Percentiles rank a stretch among this genome's conserved stretches.
These are phyloP conservation scores for Asparagopsis taxiformis DNA, from an alignment of 31 red algal species.

Conservation along the genomic window DNA sequence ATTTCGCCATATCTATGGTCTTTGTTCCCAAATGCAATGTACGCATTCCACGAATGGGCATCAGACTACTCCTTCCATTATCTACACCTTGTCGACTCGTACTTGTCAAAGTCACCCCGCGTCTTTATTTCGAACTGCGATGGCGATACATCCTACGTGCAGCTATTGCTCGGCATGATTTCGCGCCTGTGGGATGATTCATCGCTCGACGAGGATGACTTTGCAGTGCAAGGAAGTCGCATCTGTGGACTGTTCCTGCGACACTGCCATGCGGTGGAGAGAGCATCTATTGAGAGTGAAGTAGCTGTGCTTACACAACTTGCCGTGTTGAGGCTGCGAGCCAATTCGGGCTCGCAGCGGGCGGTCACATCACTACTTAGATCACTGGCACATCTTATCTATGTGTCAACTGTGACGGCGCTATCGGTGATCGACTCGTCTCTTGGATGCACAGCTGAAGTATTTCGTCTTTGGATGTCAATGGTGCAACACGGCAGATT, in stretches of 20 bases:
- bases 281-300: constrained; percentile 18
- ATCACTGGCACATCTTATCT: constrained; percentile 11
- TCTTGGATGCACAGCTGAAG: constrained; percentile 10
- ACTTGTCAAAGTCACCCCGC: constrained; percentile 12
- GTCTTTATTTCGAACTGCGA: neutral
- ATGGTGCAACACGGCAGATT: constrained; percentile 11
- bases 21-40: constrained; percentile 23
- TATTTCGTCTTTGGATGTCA: constrained; percentile 35
- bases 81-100: constrained; percentile 31
- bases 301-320: constrained; percentile 7
- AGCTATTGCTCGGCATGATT: constrained; percentile 13
- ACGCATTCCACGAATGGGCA: constrained; percentile 42
- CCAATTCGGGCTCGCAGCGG: neutral
- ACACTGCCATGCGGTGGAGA: constrained; percentile 6
- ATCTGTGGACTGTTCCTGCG: constrained; percentile 14
- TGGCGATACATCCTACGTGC: neutral
- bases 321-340: constrained; percentile 7
- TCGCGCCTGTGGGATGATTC: constrained; percentile 16
- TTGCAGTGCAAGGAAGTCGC: neutral
- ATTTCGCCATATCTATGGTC: constrained; percentile 57
- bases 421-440: constrained; percentile 15
- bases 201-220: constrained; percentile 3
- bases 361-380: constrained; percentile 13
- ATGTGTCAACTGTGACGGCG: neutral
- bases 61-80: constrained; percentile 41